Percentiles rank a stretch among this genome's conserved stretches.
Evolutionary conservation across 1,284 basidiomycete genomes (phyloP).

Genomic region (Coniophora puteana): DNA sequence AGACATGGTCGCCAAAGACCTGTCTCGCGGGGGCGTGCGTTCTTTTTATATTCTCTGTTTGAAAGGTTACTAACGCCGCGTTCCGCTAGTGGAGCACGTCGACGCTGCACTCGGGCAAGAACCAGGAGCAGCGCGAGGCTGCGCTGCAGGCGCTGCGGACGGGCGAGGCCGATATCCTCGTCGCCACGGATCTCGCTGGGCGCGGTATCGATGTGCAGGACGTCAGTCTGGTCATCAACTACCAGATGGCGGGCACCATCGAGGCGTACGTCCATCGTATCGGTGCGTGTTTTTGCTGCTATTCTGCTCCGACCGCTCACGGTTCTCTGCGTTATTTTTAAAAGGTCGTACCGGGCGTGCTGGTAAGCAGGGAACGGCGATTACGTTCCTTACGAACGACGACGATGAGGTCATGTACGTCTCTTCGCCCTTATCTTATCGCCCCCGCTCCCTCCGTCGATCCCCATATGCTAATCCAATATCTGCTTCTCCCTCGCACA

Average conservation of each 20-base stretch:
- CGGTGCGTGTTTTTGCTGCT: slow-evolving; percentile 45
- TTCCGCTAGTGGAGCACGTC: slow-evolving; percentile 73
- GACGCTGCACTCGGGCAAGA: slow-evolving; percentile 95
- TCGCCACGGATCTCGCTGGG: slow-evolving; percentile 96
- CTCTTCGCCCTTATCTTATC: slow-evolving; percentile 14
- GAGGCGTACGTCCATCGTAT: slow-evolving; percentile 98
- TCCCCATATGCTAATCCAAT: neutral
- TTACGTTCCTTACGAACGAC: slow-evolving; percentile 94
- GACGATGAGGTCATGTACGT: slow-evolving; percentile 97
- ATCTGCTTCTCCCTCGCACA: slow-evolving; percentile 26
- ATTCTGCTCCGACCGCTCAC: slow-evolving; percentile 6
- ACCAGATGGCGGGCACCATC: slow-evolving; percentile 94
- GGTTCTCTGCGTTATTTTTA: slow-evolving; percentile 1
- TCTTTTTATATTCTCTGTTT: slow-evolving; percentile 10
- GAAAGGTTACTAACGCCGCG: slow-evolving; percentile 11
- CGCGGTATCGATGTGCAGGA: slow-evolving; percentile 98
- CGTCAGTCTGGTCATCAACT: slow-evolving; percentile 95
- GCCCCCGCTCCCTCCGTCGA: neutral
- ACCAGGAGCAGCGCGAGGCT: slow-evolving; percentile 94
- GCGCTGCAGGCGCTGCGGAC: slow-evolving; percentile 83
- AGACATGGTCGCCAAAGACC: slow-evolving; percentile 92
- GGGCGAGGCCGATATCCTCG: slow-evolving; percentile 82
- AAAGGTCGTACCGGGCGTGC: slow-evolving; percentile 95
- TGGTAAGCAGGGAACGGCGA: slow-evolving; percentile 88
- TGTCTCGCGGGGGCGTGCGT: slow-evolving; percentile 78